Conservation (phyloP, 164 flowering plant species). For the Umbellularia californica region DNA sequence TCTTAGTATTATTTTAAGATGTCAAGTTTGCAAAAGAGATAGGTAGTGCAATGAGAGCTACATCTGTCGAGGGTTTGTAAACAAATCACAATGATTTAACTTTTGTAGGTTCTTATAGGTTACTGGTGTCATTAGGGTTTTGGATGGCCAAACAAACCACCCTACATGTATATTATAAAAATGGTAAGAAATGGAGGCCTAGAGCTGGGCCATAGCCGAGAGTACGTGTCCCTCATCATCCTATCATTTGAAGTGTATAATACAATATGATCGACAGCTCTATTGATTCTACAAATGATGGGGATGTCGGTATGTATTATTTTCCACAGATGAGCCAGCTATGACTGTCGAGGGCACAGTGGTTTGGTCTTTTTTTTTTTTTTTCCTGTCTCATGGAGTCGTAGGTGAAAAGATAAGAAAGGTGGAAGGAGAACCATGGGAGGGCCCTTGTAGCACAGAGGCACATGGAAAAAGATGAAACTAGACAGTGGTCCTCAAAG, state of each 20-base stretch:
- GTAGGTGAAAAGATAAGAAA: background rate
- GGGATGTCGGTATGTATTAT: constrained; percentile 12
- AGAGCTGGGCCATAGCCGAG: background rate
- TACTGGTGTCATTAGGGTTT: background rate
- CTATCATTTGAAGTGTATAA: constrained; percentile 11
- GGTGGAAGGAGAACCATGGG: background rate
- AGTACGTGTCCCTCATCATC: constrained; percentile 2
- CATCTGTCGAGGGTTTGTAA: constrained; percentile 5
- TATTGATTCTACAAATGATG: constrained; percentile 13
- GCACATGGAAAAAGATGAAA: background rate
- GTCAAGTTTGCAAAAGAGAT: background rate
- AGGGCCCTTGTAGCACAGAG: background rate
- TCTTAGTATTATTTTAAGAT: constrained; percentile 3
- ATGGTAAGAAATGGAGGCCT: background rate
- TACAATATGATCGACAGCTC: constrained; percentile 14
- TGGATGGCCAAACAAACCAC: background rate
- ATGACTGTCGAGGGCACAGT: background rate
- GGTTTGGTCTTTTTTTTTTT: background rate
- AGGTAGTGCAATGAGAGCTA: background rate
- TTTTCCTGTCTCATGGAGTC: too few species aligned
- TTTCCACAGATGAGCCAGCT: background rate
- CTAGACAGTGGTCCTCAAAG: background rate
- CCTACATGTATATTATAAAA: background rate
- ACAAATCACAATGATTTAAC: constrained; percentile 3
- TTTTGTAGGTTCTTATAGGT: background rate